Evolutionary conservation across 192 early-diverging fungal species (phyloP), one percentile per base, ranked within the genome.

Genomic region (Backusella sp.): DNA sequence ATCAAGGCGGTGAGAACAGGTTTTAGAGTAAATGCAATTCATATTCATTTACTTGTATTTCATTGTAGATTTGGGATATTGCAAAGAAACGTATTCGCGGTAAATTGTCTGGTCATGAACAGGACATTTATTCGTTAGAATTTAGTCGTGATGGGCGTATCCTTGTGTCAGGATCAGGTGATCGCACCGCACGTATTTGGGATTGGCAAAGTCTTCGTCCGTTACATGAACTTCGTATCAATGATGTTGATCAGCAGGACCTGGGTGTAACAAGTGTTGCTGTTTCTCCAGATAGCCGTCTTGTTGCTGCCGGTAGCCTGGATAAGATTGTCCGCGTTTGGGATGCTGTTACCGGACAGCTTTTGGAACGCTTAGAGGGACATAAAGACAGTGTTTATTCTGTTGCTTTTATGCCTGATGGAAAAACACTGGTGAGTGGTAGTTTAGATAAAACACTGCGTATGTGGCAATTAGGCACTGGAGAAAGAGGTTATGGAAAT

Each of bases 311-410:
- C 15, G 96, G 95, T 42, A 97, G 96, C 68, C 86, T 98, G 73
- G 98, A 99, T 85, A 92, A 95, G 78, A 93, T 95, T 84, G 91
- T 99, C n/a, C 93, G 97, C 30, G 86, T 99, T 21, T 99, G 96
- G 96, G 97, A 99, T 78, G 84, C 93, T 9, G 79, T 90, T 37
- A 91, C 92, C 23, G 95, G 95, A n/a, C 77, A 86, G 15, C 86
- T 94, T 21, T 80, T 98, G 49, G 96, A 98, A 84, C 91, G 96
- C 39, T 89, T 99, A 74, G 95, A 97, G 77, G 96, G 97, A 0
- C 98, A 99, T 87, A 93, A 94, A 80, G 95, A 98, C 81, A 95
- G 93, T 71, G 98, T 99, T 12, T 98, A 99, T 77, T 93, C 94
- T 7, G 96, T 99, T 52, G 96, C 98, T 0, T 98, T 99, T 78